phyloP scores from a whole-genome alignment of 208 protist species.

The Trypanosomatidae sp. region DNA sequence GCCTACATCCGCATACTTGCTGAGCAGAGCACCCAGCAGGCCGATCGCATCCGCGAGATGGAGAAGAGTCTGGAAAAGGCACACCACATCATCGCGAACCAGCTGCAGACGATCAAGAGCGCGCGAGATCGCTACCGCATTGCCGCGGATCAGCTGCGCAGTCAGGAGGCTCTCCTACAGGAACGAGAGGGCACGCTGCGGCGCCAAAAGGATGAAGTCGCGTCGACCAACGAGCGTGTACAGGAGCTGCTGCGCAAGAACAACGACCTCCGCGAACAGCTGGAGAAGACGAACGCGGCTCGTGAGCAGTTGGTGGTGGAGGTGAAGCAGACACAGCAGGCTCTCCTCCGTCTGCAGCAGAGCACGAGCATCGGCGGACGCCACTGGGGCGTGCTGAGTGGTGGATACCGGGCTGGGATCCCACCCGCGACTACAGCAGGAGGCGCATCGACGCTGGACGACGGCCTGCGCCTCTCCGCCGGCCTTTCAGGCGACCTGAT shows the following conservation, averaged over 20 bases:
- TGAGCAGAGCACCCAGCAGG: constrained; percentile 68
- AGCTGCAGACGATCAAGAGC: constrained; percentile 71
- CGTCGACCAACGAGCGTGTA: constrained; percentile 31
- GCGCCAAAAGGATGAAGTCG: constrained; percentile 51
- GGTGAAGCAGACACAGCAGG: constrained; percentile 74
- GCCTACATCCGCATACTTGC: constrained; percentile 74
- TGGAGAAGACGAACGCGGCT: constrained; percentile 59
- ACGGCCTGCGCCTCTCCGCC: too few species aligned
- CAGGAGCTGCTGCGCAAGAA: constrained; percentile 49
- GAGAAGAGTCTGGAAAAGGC: constrained; percentile 69
- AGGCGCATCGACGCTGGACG: too few species aligned
- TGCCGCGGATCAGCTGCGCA: constrained; percentile 56
- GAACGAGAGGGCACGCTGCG: constrained; percentile 45
- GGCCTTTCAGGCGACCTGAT: constrained; percentile 17
- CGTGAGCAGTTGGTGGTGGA: constrained; percentile 66
- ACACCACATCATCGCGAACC: constrained; percentile 86
- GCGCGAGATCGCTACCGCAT: constrained; percentile 62
- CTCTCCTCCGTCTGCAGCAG: constrained; percentile 80
- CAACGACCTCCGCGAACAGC: constrained; percentile 66
- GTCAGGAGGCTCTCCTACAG: constrained; percentile 50
- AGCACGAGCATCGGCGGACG: constrained; percentile 71
- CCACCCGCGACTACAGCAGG: too few species aligned
- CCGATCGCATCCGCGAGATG: constrained; percentile 31
- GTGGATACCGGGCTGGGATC: too few species aligned
- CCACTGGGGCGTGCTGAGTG: constrained; percentile 63